These are phyloP conservation scores for Wickerhamomyces sp. DNA, from an alignment of 1,139 yeast genomes.

Conservation along the genomic window DNA sequence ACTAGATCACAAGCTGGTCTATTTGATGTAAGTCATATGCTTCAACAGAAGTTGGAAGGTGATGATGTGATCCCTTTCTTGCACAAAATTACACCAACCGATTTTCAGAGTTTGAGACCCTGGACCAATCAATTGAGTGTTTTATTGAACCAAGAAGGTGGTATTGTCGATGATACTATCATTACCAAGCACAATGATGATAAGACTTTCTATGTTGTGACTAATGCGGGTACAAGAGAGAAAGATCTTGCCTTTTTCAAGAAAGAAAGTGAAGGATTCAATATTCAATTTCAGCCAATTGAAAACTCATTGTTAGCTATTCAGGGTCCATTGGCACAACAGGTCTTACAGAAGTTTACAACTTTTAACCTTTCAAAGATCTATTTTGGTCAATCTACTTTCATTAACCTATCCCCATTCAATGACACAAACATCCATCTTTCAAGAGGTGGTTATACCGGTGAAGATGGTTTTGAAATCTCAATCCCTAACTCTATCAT, in stretches of 20 bases:
- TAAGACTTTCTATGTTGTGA: conserved; percentile 73
- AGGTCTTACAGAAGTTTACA: conserved; percentile 60
- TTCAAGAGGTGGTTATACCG: conserved; percentile 95
- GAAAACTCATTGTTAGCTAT: conserved; percentile 80
- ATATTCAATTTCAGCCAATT: conserved; percentile 56
- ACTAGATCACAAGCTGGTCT: conserved; percentile 83
- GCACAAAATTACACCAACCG: conserved; percentile 83
- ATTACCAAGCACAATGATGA: conserved; percentile 80
- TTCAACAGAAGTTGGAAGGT: conserved; percentile 79
- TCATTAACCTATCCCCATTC: conserved; percentile 37
- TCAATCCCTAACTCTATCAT: conserved; percentile 68
- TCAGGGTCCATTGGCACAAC: conserved; percentile 84
- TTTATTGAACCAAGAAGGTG: conserved; percentile 74
- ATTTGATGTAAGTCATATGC: conserved; percentile 96
- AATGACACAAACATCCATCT: conserved; percentile 49
- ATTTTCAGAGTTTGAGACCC: conserved; percentile 49
- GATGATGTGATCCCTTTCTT: conserved; percentile 62
- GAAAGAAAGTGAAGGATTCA: conserved; percentile 41
- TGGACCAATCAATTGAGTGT: conserved; percentile 75
- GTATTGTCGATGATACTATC: conserved; percentile 85
- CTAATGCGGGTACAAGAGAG: conserved; percentile 92
- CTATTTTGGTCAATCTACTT: conserved; percentile 70
- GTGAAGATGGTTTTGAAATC: conserved; percentile 96
- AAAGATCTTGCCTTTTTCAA: conserved; percentile 67
- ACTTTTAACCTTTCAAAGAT: conserved; percentile 52